These are phyloP conservation scores for Onygenales sp. DNA, from an alignment of 2,329 filamentous ascomycete genomes.

Conservation along the genomic window DNA sequence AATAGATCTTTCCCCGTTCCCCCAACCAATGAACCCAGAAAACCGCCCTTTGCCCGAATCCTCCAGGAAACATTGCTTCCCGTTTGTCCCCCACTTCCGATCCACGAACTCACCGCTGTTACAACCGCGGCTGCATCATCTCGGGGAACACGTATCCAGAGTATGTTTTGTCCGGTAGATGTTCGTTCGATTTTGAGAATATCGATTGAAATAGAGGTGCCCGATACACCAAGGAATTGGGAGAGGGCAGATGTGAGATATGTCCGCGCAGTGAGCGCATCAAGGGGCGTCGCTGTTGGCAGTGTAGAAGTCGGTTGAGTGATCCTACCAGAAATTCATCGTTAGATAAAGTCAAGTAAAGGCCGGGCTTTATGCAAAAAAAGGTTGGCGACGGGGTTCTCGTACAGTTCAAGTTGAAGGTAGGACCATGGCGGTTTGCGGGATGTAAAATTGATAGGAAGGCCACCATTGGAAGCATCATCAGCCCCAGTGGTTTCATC, in stretches of 20 bases:
- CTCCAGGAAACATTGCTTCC: conserved; percentile 27
- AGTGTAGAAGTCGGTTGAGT: conserved; percentile 5
- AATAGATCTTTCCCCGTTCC: conserved; percentile 21
- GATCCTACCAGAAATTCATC: conserved; percentile 10
- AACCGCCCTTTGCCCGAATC: conserved; percentile 30
- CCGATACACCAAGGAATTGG: conserved; percentile 38
- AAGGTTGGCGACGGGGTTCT: conserved; percentile 1
- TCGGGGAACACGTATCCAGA: conserved; percentile 37
- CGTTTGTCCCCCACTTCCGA: conserved; percentile 20
- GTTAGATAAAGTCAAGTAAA: not conserved
- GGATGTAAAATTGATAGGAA: conserved; percentile 23
- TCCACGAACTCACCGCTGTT: conserved; percentile 38
- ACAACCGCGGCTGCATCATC: conserved; percentile 36
- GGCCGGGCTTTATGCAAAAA: not conserved
- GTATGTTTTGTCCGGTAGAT: conserved; percentile 4
- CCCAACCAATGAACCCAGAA: conserved; percentile 22
- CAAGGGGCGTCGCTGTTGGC: conserved; percentile 19
- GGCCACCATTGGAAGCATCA: not conserved
- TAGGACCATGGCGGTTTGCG: conserved; percentile 36
- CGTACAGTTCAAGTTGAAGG: conserved; percentile 33
- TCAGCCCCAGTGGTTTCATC: not conserved
- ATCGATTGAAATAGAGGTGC: conserved; percentile 38
- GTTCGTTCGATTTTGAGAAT: conserved; percentile 31
- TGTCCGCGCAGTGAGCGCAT: conserved; percentile 38
- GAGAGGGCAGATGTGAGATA: conserved; percentile 37